Evolutionary conservation across 495 filamentous ascomycete species (phyloP).

Genomic region (Pyrenula massariospora): DNA sequence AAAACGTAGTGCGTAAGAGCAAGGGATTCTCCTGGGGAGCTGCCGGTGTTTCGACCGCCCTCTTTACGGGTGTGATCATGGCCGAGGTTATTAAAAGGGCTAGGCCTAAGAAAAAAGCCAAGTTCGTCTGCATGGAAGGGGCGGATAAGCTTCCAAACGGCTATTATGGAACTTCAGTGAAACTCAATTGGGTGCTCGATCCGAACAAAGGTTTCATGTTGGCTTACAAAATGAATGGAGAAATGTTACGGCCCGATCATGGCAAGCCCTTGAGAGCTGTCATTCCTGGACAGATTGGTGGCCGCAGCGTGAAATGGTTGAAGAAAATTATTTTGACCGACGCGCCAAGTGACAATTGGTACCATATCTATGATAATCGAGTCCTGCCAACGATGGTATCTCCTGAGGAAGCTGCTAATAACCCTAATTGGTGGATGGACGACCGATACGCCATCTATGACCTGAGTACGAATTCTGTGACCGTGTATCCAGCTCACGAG

Average conservation of each 20-base stretch:
- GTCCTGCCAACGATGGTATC: conserved; percentile 82
- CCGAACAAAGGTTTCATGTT: conserved; percentile 79
- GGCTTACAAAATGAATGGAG: conserved; percentile 89
- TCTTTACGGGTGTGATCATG: conserved; percentile 81
- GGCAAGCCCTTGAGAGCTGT: conserved; percentile 76
- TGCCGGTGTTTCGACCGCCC: conserved; percentile 75
- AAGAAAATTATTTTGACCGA: conserved; percentile 72
- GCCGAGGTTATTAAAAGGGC: conserved; percentile 60
- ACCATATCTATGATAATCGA: conserved; percentile 90
- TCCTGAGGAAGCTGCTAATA: conserved; percentile 65
- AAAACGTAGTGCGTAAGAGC: conserved; percentile 82
- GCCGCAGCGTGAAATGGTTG: conserved; percentile 91
- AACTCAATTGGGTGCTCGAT: conserved; percentile 83
- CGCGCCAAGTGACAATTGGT: conserved; percentile 85
- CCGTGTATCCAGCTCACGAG: conserved; percentile 71
- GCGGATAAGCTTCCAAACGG: conserved; percentile 87
- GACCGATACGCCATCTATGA: conserved; percentile 95
- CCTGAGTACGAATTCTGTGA: conserved; percentile 77
- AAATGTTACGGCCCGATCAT: conserved; percentile 73
- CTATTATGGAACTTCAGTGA: conserved; percentile 80
- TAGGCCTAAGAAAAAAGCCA: conserved; percentile 56
- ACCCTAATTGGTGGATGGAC: conserved; percentile 77
- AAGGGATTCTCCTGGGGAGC: conserved; percentile 97
- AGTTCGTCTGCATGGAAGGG: conserved; percentile 88
- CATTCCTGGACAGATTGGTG: conserved; percentile 89